Evolutionary conservation across 768 basidiomycete species (phyloP).

Genomic region (Phaeotremella fagi): DNA sequence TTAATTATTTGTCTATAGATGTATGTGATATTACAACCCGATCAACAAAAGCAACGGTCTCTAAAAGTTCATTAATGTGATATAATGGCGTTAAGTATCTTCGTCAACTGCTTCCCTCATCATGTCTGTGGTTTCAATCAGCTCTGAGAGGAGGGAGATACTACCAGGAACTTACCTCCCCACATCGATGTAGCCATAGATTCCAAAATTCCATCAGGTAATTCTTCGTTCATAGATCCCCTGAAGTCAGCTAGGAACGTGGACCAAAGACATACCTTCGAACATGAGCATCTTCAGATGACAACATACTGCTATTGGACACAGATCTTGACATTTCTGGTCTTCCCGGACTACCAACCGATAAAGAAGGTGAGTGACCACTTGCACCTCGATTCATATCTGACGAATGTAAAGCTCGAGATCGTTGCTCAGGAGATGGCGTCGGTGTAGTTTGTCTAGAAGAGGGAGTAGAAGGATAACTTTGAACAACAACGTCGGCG

Average conservation of each 20-base stretch:
- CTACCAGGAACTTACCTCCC: conserved; percentile 30
- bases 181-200: conserved; percentile 24
- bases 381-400: background rate
- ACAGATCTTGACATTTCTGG: conserved; percentile 8
- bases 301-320: conserved; percentile 31
- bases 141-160: background rate
- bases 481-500: background rate
- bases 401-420: background rate
- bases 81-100: conserved; percentile 8
- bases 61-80: too few species aligned
- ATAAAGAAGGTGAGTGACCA: conserved; percentile 16
- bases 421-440: conserved; percentile 5
- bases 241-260: background rate
- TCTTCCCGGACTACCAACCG: conserved; percentile 9
- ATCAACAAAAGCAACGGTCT: too few species aligned
- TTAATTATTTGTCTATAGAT: too few species aligned
- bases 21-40: too few species aligned
- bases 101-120: conserved; percentile 38
- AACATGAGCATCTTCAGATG: conserved; percentile 29
- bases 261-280: conserved; percentile 16
- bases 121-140: conserved; percentile 22
- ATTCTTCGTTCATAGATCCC: conserved; percentile 10
- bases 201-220: conserved; percentile 14
- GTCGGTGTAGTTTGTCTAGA: background rate
- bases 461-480: conserved; percentile 6